Evolutionary conservation across 78 protist species (phyloP).

Genomic region (Planoprotostelium fungivorum): DNA sequence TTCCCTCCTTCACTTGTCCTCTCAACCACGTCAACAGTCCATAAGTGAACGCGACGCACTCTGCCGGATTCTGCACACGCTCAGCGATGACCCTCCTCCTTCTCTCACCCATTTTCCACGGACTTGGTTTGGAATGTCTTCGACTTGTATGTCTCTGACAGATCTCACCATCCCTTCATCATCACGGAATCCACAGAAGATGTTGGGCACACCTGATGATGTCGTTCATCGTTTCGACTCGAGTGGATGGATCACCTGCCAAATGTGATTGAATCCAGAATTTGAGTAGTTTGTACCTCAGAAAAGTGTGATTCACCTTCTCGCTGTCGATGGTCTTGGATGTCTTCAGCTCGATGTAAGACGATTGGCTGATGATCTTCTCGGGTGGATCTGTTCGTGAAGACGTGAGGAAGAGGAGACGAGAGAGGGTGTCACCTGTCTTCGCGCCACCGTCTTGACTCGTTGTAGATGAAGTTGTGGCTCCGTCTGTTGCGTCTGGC

Average conservation of each 20-base stretch:
- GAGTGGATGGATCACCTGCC: not conserved
- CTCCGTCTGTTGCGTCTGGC: not conserved
- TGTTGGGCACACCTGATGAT: not conserved
- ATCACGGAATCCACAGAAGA: not conserved
- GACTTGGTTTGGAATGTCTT: not conserved
- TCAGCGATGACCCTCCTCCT: not conserved
- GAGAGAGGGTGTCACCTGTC: no score
- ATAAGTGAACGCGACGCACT: not conserved
- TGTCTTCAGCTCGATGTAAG: not conserved
- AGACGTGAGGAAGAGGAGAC: no score
- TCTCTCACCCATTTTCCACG: not conserved
- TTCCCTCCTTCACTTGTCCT: not conserved
- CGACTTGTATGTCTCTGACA: not conserved
- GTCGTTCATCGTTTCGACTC: not conserved
- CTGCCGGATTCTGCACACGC: not conserved
- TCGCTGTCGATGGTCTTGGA: not conserved
- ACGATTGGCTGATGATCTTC: no score
- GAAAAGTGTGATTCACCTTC: not conserved
- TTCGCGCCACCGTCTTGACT: no score
- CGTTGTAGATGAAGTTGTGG: no score
- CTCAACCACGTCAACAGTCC: not conserved
- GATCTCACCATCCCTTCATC: not conserved
- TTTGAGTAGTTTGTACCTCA: not conserved
- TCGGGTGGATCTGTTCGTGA: no score
- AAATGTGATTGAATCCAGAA: not conserved